Evolutionary conservation across 441 rosid species (phyloP), one percentile per base, ranked within the genome.

Genomic region (Pelargonium myrrhifolium): DNA sequence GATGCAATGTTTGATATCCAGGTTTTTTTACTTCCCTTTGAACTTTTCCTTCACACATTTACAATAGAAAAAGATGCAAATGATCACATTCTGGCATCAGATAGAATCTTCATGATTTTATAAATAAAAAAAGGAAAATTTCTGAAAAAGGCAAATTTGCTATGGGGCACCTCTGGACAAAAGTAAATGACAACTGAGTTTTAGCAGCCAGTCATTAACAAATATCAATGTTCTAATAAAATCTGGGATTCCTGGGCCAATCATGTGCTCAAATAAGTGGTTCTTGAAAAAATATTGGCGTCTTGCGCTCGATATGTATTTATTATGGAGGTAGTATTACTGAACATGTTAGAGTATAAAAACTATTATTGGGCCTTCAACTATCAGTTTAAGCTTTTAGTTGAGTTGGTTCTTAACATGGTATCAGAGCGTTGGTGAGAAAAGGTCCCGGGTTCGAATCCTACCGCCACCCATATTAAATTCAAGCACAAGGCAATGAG

Each of bases 1-100:
- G 93, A 93, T 77, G 89, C 99, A 45, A 89, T 93, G 99, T 93
- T 93, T 51, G 99, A 93, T 77, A 81, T 88, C 79, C 99, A 93
- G 95, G 99, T 89, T 64, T 62, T 35, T 20, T 66, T 76, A 21
- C 42, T 67, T 47, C 62, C 21, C 42, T 31, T 62, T 69, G 22
- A 55, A 35, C 59, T 67, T 58, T 11, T 24, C 9, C 14, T 69
- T 69, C 6, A 58, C 22, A 58, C 1, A 58, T 12, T 15, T 15
- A 55, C 10, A 55, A 55, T 7, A 6, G 21, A n/a, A 55, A 17
- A n/a, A 20, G 6, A 58, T 58, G 14, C 18, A 58, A 18, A 58
- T 58, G 24, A 4, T 20, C 10, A 58, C 4, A 58, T 58, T 58
- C 5, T 18, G 1, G 31, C 14, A n/a, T 8, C 18, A 17, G 26